Evolutionary conservation across 2,329 filamentous ascomycete genomes (phyloP).

Genomic region (Paracoccidioides brasiliensis): DNA sequence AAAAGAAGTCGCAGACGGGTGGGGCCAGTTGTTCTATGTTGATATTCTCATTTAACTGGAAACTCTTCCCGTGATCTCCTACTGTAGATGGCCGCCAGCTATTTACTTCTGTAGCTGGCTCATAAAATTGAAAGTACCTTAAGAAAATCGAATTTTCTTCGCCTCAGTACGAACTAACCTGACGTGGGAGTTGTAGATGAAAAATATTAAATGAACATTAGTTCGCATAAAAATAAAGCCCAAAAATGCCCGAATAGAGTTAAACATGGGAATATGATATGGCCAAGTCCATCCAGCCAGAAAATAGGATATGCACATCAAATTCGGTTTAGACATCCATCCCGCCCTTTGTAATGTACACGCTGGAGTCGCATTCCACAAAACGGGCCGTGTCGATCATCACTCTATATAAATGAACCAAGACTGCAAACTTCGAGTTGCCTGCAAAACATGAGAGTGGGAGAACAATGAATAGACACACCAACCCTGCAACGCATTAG

Average conservation of each 20-base stretch:
- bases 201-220: not conserved
- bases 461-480: not conserved
- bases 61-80: too few relatives aligned
- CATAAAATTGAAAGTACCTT: too few relatives aligned
- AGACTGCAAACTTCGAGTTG: not conserved
- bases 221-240: not conserved
- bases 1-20: too few relatives aligned
- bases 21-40: too few relatives aligned
- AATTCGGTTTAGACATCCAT: not conserved
- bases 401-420: not conserved
- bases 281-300: not conserved
- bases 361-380: not conserved
- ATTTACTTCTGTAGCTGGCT: too few relatives aligned
- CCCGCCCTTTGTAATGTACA: conserved; percentile 2
- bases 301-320: conserved; percentile 1
- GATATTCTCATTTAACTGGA: too few relatives aligned
- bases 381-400: conserved; percentile 3
- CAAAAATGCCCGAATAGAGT: not conserved
- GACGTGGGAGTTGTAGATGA: not conserved
- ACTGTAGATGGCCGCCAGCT: too few relatives aligned
- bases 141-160: not conserved
- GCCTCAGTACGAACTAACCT: not conserved
- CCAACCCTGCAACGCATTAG: not conserved
- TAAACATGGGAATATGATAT: not conserved
- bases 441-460: not conserved